These are phyloP conservation scores for Dioscorea cayenensis DNA, from an alignment of 116 monocot species.

Conservation along the genomic window DNA sequence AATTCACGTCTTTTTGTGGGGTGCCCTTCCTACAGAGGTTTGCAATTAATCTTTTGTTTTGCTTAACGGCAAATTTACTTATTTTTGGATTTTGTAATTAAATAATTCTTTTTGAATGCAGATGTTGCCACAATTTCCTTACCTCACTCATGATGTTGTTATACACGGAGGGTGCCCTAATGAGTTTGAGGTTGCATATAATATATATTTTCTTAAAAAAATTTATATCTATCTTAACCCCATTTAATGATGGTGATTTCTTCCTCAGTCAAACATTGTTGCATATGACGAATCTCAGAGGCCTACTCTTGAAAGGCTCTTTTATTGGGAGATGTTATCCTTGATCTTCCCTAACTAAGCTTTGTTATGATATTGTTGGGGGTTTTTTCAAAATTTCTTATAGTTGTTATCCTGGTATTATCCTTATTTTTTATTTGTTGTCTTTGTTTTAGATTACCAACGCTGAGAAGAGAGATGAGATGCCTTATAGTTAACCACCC, in stretches of 20 bases:
- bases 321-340: slow-evolving; percentile 46
- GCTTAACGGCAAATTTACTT: not conserved
- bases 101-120: slow-evolving; percentile 18
- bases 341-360: slow-evolving; percentile 43
- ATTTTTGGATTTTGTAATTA: not conserved
- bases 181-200: slow-evolving; percentile 80
- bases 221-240: not conserved
- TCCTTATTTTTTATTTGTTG: not conserved
- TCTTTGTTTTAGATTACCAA: slow-evolving; percentile 27
- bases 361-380: not conserved
- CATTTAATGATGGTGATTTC: not conserved
- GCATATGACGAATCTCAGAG: slow-evolving; percentile 47
- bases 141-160: slow-evolving; percentile 78
- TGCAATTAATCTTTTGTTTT: not conserved
- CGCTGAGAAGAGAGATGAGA: slow-evolving; percentile 36
- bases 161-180: slow-evolving; percentile 43
- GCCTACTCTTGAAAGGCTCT: slow-evolving; percentile 25
- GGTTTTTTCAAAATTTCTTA: not conserved
- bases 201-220: not conserved
- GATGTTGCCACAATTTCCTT: slow-evolving; percentile 79
- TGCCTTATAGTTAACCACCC: slow-evolving; percentile 23
- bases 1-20: slow-evolving; percentile 66
- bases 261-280: slow-evolving; percentile 30
- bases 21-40: slow-evolving; percentile 48
- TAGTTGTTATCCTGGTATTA: too few species aligned